Evolutionary conservation across 257 asterid genomes (phyloP).

Genomic region (Solanum tacnaense): DNA sequence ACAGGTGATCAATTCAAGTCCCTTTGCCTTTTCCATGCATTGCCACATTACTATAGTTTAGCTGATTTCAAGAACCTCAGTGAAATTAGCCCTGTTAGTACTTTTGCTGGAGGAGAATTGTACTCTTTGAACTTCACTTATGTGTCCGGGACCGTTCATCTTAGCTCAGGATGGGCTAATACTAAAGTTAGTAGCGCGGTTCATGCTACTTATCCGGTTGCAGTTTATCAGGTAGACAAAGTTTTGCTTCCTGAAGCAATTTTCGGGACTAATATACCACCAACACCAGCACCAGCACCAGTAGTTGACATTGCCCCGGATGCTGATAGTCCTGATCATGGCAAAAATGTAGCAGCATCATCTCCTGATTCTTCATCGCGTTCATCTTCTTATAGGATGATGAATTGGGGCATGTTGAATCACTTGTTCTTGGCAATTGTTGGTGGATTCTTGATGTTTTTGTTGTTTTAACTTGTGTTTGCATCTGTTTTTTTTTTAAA

Average conservation of each 20-base stretch:
- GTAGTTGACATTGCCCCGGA: slow-evolving; percentile 33
- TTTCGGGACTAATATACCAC: slow-evolving; percentile 75
- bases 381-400: slow-evolving; percentile 14
- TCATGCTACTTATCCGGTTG: slow-evolving; percentile 54
- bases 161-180: slow-evolving; percentile 56
- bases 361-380: slow-evolving; percentile 23
- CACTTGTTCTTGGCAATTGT: slow-evolving; percentile 21
- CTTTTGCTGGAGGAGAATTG: slow-evolving; percentile 49
- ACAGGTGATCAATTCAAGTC: slow-evolving; percentile 52
- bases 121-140: slow-evolving; percentile 45
- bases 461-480: not conserved
- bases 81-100: slow-evolving; percentile 37
- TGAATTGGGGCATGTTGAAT: slow-evolving; percentile 9
- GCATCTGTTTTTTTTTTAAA: not conserved
- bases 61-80: slow-evolving; percentile 69
- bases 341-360: slow-evolving; percentile 3
- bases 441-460: not conserved
- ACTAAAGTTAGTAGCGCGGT: slow-evolving; percentile 64
- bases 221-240: slow-evolving; percentile 49
- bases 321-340: slow-evolving; percentile 44
- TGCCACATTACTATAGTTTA: slow-evolving; percentile 53
- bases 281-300: slow-evolving; percentile 56
- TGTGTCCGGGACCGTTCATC: slow-evolving; percentile 37
- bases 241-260: slow-evolving; percentile 60
- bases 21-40: slow-evolving; percentile 56